Evolutionary conservation across 2,329 filamentous ascomycete genomes (phyloP).

Genomic region (Emydomyces testavorans): DNA sequence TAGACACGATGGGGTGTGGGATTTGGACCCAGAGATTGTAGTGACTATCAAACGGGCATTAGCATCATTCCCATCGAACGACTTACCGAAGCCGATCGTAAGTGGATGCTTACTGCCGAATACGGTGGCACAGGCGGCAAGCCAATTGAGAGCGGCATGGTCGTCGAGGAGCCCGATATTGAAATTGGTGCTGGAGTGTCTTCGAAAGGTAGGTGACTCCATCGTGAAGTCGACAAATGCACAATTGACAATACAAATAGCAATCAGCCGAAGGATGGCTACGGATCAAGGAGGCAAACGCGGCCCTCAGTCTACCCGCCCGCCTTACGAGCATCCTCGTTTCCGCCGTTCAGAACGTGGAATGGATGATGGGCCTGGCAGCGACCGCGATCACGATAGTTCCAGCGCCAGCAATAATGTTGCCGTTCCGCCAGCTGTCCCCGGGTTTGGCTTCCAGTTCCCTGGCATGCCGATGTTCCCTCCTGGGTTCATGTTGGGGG

Average conservation of each 20-base stretch:
- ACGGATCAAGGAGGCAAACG: conserved; percentile 41
- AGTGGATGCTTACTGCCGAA: conserved; percentile 92
- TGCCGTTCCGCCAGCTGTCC: conserved; percentile 43
- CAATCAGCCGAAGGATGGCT: conserved; percentile 42
- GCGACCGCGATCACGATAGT: conserved; percentile 24
- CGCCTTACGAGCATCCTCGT: conserved; percentile 20
- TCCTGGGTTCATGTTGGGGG: conserved; percentile 36
- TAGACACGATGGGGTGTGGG: conserved; percentile 95
- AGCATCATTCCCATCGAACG: conserved; percentile 87
- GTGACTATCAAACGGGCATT: conserved; percentile 83
- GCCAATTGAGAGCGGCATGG: conserved; percentile 67
- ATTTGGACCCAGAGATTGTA: conserved; percentile 92
- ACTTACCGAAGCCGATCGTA: conserved; percentile 88
- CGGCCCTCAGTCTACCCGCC: conserved; percentile 38
- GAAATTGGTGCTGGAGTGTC: conserved; percentile 96
- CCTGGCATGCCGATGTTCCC: conserved; percentile 40
- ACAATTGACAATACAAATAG: conserved; percentile 24
- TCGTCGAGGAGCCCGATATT: conserved; percentile 94
- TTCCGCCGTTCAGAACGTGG: conserved; percentile 22
- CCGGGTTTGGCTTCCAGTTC: conserved; percentile 45
- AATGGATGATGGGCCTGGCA: conserved; percentile 17
- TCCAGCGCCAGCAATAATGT: conserved; percentile 32
- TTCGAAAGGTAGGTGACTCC: conserved; percentile 55
- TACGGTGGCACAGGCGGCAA: conserved; percentile 84
- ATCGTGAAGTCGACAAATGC: not conserved